A percentile compares a stretch with the other conserved stretches of the same genome.
Evolutionary conservation across 2,329 filamentous ascomycete species (phyloP).

Genomic region (Aureobasidium sp.): DNA sequence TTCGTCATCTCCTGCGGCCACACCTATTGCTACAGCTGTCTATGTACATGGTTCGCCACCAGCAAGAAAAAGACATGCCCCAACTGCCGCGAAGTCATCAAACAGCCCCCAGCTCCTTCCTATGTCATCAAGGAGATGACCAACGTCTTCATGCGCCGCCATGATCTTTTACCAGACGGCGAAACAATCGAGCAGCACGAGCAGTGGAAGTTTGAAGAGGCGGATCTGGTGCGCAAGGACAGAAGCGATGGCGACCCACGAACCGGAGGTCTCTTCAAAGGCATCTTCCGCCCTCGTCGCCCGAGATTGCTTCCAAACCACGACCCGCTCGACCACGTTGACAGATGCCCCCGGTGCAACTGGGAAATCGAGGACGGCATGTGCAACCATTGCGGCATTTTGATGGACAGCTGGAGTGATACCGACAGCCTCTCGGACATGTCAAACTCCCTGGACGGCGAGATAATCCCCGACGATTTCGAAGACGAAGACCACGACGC

Average conservation of each 20-base stretch:
- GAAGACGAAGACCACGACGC: slow-evolving; percentile 35
- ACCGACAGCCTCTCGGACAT: slow-evolving; percentile 24
- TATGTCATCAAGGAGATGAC: slow-evolving; percentile 61
- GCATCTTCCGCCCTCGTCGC: slow-evolving; percentile 43
- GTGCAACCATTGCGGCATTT: slow-evolving; percentile 49
- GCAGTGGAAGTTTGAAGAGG: slow-evolving; percentile 52
- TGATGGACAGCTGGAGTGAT: slow-evolving; percentile 46
- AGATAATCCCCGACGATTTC: slow-evolving; percentile 30
- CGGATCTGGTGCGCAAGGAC: slow-evolving; percentile 53
- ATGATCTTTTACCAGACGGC: slow-evolving; percentile 54
- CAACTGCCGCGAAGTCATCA: slow-evolving; percentile 56
- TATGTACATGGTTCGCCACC: slow-evolving; percentile 45
- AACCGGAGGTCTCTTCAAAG: slow-evolving; percentile 56
- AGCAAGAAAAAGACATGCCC: slow-evolving; percentile 62
- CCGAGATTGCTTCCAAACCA: slow-evolving; percentile 37
- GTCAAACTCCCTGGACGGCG: slow-evolving; percentile 29
- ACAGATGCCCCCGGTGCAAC: slow-evolving; percentile 55
- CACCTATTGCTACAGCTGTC: slow-evolving; percentile 60
- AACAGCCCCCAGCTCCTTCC: slow-evolving; percentile 54
- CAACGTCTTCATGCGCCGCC: slow-evolving; percentile 53
- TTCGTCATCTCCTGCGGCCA: slow-evolving; percentile 63
- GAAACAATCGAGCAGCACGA: slow-evolving; percentile 58
- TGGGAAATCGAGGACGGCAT: slow-evolving; percentile 57
- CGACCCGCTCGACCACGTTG: slow-evolving; percentile 54
- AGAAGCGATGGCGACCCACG: slow-evolving; percentile 45